Percentiles rank a stretch among this genome's conserved stretches.
These are phyloP conservation scores for Canavalia ensiformis DNA, from an alignment of 306 rosid genomes.

Conservation along the genomic window DNA sequence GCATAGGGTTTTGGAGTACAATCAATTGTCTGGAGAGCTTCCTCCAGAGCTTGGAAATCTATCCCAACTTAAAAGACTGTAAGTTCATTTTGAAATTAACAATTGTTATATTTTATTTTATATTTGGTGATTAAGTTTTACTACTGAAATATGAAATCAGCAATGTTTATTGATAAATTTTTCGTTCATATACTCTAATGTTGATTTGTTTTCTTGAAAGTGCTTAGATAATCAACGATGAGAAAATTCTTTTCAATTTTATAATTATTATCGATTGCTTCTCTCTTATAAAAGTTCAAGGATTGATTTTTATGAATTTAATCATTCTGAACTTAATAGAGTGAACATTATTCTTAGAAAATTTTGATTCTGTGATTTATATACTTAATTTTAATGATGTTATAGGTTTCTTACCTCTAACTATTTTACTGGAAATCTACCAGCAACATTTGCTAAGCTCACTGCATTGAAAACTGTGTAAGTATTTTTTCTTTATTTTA, in stretches of 20 bases:
- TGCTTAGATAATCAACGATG: no score
- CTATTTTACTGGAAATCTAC: slow-evolving; percentile 51
- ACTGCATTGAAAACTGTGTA: slow-evolving; percentile 56
- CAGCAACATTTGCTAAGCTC: slow-evolving; percentile 48
- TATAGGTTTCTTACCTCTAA: slow-evolving; percentile 61
- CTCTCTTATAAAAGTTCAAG: no score
- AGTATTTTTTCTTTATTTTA: slow-evolving; percentile 36
- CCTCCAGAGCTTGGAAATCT: slow-evolving; percentile 75
- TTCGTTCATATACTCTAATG: background rate
- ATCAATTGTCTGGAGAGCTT: slow-evolving; percentile 67
- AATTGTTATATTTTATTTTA: background rate
- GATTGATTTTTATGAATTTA: no score
- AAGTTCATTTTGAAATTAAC: slow-evolving; percentile 25
- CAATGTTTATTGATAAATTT: background rate
- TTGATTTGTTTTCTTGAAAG: background rate
- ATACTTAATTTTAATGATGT: background rate
- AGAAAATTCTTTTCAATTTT: no score
- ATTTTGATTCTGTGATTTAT: no score
- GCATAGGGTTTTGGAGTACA: slow-evolving; percentile 64
- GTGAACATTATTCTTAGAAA: no score
- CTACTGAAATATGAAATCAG: no score
- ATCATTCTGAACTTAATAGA: no score
- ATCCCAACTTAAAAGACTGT: slow-evolving; percentile 62
- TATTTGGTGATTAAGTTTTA: background rate
- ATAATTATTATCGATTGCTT: no score